A percentile compares a stretch with the other conserved stretches of the same genome.
phyloP scores from a whole-genome alignment of 2,329 filamentous ascomycete genomes.

The Talaromyces verruculosus region DNA sequence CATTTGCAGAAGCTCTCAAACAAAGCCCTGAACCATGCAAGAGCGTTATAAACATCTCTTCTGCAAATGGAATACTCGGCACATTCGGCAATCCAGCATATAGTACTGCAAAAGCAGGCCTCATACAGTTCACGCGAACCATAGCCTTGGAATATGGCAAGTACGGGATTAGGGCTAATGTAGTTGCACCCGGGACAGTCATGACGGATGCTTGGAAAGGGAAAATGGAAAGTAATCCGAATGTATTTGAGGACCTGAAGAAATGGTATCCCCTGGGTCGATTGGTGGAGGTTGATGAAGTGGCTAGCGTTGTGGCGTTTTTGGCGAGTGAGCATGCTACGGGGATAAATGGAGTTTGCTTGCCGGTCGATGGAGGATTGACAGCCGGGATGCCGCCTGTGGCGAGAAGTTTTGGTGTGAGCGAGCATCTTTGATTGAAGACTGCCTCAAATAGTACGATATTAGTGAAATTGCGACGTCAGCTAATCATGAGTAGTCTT shows the following conservation, averaged over 20 bases:
- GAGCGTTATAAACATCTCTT: constrained; percentile 26
- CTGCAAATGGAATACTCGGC: constrained; percentile 25
- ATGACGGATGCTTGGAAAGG: constrained; percentile 25
- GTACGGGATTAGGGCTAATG: constrained; percentile 44
- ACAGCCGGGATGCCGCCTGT: constrained; percentile 27
- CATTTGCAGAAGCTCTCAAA: constrained; percentile 24
- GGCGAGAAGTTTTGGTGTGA: constrained; percentile 27
- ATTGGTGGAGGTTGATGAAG: constrained; percentile 27
- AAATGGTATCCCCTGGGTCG: constrained; percentile 29
- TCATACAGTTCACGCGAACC: constrained; percentile 42
- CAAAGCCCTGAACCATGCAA: constrained; percentile 12
- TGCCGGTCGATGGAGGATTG: constrained; percentile 28
- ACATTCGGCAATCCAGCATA: constrained; percentile 33
- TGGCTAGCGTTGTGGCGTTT: constrained; percentile 30
- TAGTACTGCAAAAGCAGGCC: constrained; percentile 42
- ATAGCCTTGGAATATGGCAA: constrained; percentile 36
- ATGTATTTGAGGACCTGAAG: constrained; percentile 23
- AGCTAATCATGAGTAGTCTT: neutral
- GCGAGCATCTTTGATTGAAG: constrained; percentile 20
- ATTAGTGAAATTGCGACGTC: neutral
- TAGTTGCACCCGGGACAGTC: constrained; percentile 34
- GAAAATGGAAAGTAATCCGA: constrained; percentile 17
- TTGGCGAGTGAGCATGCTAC: constrained; percentile 16
- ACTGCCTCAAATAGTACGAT: neutral
- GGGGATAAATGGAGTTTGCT: constrained; percentile 26